These are phyloP conservation scores for Eimeria falciformis DNA, from an alignment of 169 alveolate genomes.

Conservation along the genomic window DNA sequence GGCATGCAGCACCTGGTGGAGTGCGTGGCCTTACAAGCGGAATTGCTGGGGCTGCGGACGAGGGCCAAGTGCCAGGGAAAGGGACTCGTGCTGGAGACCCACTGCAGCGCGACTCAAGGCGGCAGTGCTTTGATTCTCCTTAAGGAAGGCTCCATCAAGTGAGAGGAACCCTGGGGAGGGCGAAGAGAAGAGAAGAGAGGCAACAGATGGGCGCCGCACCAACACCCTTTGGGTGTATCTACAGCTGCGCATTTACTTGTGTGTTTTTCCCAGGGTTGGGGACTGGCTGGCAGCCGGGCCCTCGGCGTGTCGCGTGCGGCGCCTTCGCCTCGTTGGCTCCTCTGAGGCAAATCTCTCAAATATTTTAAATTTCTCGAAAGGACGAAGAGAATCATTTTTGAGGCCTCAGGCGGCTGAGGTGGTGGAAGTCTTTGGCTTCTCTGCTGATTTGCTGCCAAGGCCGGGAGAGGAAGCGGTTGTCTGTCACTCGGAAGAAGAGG, in stretches of 20 bases:
- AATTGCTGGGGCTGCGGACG: neutral
- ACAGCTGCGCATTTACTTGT: neutral
- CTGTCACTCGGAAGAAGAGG: constrained; percentile 1
- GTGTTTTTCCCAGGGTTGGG: constrained; percentile 14
- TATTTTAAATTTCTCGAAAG: too few relatives aligned
- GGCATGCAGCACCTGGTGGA: constrained; percentile 42
- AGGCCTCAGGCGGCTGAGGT: too few relatives aligned
- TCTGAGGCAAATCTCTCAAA: too few relatives aligned
- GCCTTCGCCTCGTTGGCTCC: neutral
- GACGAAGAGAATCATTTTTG: too few relatives aligned
- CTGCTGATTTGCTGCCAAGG: neutral
- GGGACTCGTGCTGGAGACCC: constrained; percentile 17
- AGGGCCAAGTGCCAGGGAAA: neutral
- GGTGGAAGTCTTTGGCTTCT: constrained; percentile 22
- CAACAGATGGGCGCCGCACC: neutral
- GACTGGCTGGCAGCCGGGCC: constrained; percentile 43
- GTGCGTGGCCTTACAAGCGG: constrained; percentile 41
- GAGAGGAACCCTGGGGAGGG: constrained; percentile 7
- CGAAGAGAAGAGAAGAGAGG: neutral
- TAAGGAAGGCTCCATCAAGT: constrained; percentile 20
- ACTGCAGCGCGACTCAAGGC: constrained; percentile 6
- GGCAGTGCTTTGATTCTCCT: constrained; percentile 12
- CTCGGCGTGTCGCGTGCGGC: constrained; percentile 22
- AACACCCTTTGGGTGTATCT: neutral
- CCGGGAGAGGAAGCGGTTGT: constrained; percentile 11